Evolutionary conservation across 78 protist species (phyloP).

Genomic region (Anaeramoeba flamelloides): DNA sequence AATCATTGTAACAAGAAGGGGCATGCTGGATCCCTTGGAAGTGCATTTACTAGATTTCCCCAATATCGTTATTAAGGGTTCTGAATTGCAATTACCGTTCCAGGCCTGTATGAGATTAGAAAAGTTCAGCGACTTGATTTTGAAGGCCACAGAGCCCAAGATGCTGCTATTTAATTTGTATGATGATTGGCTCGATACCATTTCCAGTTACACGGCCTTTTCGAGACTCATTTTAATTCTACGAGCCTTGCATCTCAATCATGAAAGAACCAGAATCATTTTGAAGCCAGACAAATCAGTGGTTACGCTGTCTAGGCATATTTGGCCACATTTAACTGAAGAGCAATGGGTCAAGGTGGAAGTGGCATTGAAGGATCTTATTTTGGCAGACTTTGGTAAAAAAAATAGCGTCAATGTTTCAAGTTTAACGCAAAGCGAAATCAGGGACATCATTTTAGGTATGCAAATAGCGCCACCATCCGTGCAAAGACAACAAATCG

Average conservation of each 20-base stretch:
- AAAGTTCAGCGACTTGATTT: conserved; percentile 88
- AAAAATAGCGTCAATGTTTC: conserved; percentile 88
- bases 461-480: conserved; percentile 97
- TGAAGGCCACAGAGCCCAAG: conserved; percentile 95
- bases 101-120: conserved; percentile 83
- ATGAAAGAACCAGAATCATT: conserved; percentile 70
- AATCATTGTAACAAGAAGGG: conserved; percentile 92
- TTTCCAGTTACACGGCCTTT: conserved; percentile 87
- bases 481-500: conserved; percentile 82
- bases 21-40: conserved; percentile 90
- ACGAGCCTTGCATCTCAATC: conserved; percentile 85
- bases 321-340: conserved; percentile 95
- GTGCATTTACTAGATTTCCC: conserved; percentile 89
- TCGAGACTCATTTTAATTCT: conserved; percentile 85
- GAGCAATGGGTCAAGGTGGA: conserved; percentile 95
- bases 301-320: conserved; percentile 80
- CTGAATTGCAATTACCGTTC: conserved; percentile 94
- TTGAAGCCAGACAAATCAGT: conserved; percentile 73
- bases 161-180: conserved; percentile 86
- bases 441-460: conserved; percentile 98
- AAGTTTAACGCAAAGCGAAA: conserved; percentile 91
- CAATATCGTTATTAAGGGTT: conserved; percentile 77
- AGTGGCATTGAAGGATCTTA: conserved; percentile 81
- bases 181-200: conserved; percentile 95
- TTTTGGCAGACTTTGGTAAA: conserved; percentile 94